These are phyloP conservation scores for Eimeria sp. DNA, from an alignment of 169 alveolate genomes.

Conservation along the genomic window DNA sequence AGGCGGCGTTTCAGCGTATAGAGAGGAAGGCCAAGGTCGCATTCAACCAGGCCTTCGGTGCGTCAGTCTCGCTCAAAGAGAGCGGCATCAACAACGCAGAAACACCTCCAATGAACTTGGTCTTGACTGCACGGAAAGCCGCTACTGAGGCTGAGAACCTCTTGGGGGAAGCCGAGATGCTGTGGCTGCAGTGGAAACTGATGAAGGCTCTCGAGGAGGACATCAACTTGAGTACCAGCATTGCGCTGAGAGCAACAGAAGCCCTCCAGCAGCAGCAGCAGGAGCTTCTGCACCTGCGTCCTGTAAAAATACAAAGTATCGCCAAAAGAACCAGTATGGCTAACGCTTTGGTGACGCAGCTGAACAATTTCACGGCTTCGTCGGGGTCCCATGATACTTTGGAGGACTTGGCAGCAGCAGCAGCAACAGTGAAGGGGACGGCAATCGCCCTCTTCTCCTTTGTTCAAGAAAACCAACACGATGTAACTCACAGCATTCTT, in stretches of 20 bases:
- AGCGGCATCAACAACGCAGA: not conserved
- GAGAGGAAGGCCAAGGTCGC: not conserved
- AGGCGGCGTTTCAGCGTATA: not conserved
- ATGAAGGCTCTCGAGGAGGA: not conserved
- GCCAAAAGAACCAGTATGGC: too few species aligned
- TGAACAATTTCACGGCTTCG: not conserved
- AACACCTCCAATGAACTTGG: not conserved
- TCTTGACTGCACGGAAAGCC: not conserved
- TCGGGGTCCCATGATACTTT: not conserved
- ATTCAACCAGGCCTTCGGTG: not conserved
- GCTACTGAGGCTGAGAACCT: not conserved
- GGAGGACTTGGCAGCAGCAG: not conserved
- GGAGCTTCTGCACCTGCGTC: too few species aligned
- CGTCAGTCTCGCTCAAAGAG: not conserved
- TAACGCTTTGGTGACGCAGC: not conserved
- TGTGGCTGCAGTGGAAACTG: slow-evolving; percentile 18
- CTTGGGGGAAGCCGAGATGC: not conserved
- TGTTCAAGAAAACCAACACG: too few species aligned
- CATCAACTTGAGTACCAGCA: not conserved
- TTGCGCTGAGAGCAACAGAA: not conserved
- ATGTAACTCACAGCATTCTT: too few species aligned
- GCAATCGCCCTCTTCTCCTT: too few species aligned
- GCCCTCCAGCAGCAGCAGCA: not conserved
- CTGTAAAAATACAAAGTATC: too few species aligned
- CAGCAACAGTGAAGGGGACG: not conserved